phyloP scores from a whole-genome alignment of 2,329 filamentous ascomycete species.

The Alternaria rosae region DNA sequence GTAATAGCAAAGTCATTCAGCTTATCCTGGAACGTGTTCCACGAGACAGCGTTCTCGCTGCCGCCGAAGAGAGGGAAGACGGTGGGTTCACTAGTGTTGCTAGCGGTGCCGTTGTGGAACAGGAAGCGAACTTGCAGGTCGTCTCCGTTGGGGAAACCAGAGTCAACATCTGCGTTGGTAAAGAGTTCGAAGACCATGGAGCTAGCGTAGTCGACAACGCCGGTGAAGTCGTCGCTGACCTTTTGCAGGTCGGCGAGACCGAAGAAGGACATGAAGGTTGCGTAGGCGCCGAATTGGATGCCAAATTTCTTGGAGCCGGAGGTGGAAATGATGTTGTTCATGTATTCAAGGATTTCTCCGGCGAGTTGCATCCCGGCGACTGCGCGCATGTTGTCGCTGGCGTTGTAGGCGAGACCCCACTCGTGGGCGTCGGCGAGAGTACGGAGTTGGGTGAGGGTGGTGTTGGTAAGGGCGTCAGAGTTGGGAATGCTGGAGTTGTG shows the following conservation, averaged over 20 bases:
- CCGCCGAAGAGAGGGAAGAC: constrained; percentile 70
- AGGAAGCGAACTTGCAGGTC: constrained; percentile 67
- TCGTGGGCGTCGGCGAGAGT: constrained; percentile 82
- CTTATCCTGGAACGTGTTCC: constrained; percentile 69
- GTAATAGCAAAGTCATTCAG: constrained; percentile 73
- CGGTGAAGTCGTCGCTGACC: constrained; percentile 70
- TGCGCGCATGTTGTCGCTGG: constrained; percentile 56
- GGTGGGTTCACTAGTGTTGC: constrained; percentile 53
- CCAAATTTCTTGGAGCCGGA: constrained; percentile 52
- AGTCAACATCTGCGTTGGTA: constrained; percentile 53
- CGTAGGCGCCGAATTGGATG: constrained; percentile 70
- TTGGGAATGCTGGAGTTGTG: constrained; percentile 68
- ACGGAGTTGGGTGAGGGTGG: constrained; percentile 68
- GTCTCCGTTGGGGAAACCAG: constrained; percentile 53
- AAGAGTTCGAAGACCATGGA: constrained; percentile 80
- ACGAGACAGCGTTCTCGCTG: constrained; percentile 64
- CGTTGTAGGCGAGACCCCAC: constrained; percentile 83
- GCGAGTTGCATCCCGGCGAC: constrained; percentile 59
- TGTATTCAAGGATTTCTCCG: constrained; percentile 54
- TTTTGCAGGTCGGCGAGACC: constrained; percentile 61
- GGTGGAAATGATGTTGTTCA: constrained; percentile 54
- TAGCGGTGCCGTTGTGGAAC: constrained; percentile 68
- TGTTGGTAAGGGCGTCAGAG: constrained; percentile 65
- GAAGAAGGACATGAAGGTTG: constrained; percentile 67
- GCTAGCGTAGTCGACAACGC: constrained; percentile 83